Percentiles rank a stretch among this genome's conserved stretches.
Evolutionary conservation across 306 rosid genomes (phyloP).

Genomic region (Casuarina cunninghamiana): DNA sequence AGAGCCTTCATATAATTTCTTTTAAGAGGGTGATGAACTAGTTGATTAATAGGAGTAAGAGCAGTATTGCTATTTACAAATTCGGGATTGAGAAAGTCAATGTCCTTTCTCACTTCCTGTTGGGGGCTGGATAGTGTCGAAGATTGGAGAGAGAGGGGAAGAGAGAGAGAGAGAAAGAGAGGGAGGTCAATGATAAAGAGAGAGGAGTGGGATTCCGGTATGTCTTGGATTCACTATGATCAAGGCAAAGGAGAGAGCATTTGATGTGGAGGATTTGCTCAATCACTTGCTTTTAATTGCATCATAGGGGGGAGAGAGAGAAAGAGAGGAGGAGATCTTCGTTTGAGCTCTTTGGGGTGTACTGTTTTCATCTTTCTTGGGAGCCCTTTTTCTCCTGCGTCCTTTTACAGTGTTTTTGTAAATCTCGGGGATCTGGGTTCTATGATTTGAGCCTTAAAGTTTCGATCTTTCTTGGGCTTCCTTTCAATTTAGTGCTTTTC

Average conservation of each 20-base stretch:
- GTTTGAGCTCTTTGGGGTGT: conserved; percentile 34
- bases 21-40: conserved; percentile 2
- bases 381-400: conserved; percentile 6
- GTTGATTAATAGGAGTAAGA: conserved; percentile 12
- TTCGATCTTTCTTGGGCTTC: conserved; percentile 32
- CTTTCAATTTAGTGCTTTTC: conserved; percentile 22
- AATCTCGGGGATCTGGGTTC: conserved; percentile 74
- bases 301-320: conserved; percentile 23
- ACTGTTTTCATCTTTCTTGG: not conserved
- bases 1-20: conserved; percentile 17
- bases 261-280: conserved; percentile 33
- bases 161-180: conserved; percentile 19
- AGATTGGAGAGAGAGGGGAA: conserved; percentile 25
- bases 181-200: conserved; percentile 16
- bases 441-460: conserved; percentile 59
- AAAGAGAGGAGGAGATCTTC: not conserved
- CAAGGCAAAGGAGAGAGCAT: conserved; percentile 31
- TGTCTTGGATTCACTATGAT: conserved; percentile 45
- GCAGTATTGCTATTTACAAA: conserved; percentile 5
- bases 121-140: conserved; percentile 18
- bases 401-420: conserved; percentile 28
- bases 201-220: conserved; percentile 22
- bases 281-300: conserved; percentile 37
- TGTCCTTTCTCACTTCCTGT: conserved; percentile 52
- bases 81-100: conserved; percentile 61